Percentiles rank a stretch among this genome's conserved stretches.
Evolutionary conservation across 345 rosid genomes (phyloP).

Genomic region (Ricinus communis): DNA sequence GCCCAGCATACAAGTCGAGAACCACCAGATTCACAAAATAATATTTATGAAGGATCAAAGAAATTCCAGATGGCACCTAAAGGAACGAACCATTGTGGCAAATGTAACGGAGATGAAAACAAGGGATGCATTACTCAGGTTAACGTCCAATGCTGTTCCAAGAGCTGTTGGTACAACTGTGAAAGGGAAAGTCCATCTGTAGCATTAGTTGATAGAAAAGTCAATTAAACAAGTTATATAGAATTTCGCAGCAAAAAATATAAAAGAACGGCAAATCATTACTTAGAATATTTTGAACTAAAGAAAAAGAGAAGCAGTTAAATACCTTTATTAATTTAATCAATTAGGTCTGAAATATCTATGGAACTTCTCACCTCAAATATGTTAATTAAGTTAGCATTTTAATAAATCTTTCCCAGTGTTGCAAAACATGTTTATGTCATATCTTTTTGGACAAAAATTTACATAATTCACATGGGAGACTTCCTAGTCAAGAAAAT

Average conservation of each 20-base stretch:
- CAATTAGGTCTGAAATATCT: neutral
- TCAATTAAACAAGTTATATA: conserved; percentile 39
- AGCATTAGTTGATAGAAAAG: conserved; percentile 68
- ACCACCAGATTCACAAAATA: conserved; percentile 11
- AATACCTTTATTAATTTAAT: neutral
- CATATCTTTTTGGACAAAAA: neutral
- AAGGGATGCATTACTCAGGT: conserved; percentile 95
- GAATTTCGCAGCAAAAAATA: conserved; percentile 14
- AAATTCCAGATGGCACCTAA: neutral
- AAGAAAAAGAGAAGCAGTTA: too few species aligned
- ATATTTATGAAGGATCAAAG: neutral
- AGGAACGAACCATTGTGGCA: conserved; percentile 89
- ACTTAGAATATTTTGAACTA: neutral
- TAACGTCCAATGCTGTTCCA: conserved; percentile 95
- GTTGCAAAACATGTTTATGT: neutral
- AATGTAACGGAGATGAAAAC: conserved; percentile 97
- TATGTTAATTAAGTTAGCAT: neutral
- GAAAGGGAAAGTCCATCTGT: conserved; percentile 83
- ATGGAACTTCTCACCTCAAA: neutral
- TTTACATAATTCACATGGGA: neutral
- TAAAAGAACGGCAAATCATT: neutral
- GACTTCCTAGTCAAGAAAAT: neutral
- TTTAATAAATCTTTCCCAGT: neutral
- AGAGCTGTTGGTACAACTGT: conserved; percentile 99
- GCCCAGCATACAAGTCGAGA: conserved; percentile 1